Evolutionary conservation across 768 basidiomycete species (phyloP), one percentile per base, ranked within the genome.

Genomic region (Tricholoma hemisulphureum): DNA sequence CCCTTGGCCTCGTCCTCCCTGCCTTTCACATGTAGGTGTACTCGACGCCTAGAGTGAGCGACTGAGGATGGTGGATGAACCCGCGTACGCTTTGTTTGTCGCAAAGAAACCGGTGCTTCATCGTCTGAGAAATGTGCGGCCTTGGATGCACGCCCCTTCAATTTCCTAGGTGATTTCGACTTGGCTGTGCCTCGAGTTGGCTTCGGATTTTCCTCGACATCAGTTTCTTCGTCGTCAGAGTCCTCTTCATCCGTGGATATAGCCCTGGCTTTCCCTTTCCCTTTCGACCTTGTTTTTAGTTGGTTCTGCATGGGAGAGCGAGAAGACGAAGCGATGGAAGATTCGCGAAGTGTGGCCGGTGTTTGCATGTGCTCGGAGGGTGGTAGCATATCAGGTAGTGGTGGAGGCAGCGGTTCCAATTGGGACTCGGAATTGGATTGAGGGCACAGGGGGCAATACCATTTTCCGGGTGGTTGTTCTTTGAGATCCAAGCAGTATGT

Each of bases 401-500:
- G 45, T 20, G 46, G 26, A 49, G 46, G 46, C 18, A 28, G n/a
- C 3, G 26, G 16, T 29, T 24, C n/a, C 28, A 18, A 49, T 55
- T 61, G 58, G 10, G 23, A 43, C n/a, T 43, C 37, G 4, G 53
- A 43, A 18, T 61, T 41, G n/a, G 34, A 32, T 18, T 55, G 56
- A 18, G 78, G 80, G 67, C 91, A 93, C 26, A 70, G 58, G 23
- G 88, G 88, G 69, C 91, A 93, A 64, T 83, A 80, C 89, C 89
- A 94, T 69, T 79, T 79, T 63, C 92, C 93, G 34, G 85, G 80
- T 2, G 95, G 95, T 31, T 85, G 77, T 57, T 83, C 77, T 55
- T 79, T 73, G 14, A 97, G 74, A 34, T 74, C 63, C 56, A 94
- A 79, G 70, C 91, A 95, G 62, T 86, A 83, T 80, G 86, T 85